Evolutionary conservation across 2,329 filamentous ascomycete species (phyloP).

Genomic region (Colletotrichum lindemuthianum): DNA sequence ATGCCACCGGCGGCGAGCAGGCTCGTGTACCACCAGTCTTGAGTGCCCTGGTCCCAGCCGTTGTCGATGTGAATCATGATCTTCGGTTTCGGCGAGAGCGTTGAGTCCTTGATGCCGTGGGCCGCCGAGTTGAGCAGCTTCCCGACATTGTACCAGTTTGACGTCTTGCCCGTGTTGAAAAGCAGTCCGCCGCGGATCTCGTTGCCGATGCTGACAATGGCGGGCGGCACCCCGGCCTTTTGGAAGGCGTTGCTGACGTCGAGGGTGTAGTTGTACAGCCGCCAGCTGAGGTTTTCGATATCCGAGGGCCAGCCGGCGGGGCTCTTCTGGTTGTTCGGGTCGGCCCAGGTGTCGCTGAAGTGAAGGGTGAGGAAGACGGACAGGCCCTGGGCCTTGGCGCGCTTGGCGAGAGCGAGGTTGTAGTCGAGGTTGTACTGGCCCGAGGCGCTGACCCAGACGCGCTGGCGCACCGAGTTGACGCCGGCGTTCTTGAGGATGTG

Average conservation of each 20-base stretch:
- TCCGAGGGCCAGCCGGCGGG: constrained; percentile 72
- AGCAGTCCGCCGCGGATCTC: constrained; percentile 76
- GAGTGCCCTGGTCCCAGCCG: constrained; percentile 76
- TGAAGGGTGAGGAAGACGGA: constrained; percentile 72
- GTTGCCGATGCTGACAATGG: constrained; percentile 77
- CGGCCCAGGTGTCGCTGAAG: constrained; percentile 77
- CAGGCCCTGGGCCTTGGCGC: constrained; percentile 71
- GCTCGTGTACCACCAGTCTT: constrained; percentile 72
- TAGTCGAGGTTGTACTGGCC: constrained; percentile 76
- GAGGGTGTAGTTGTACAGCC: constrained; percentile 76
- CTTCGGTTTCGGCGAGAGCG: constrained; percentile 65
- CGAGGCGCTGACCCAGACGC: constrained; percentile 76
- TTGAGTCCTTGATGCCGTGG: constrained; percentile 72
- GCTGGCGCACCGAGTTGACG: constrained; percentile 76
- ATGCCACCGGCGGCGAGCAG: constrained; percentile 64
- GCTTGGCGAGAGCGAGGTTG: constrained; percentile 73
- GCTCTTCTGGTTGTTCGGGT: constrained; percentile 69
- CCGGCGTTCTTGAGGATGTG: constrained; percentile 69
- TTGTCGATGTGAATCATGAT: constrained; percentile 82
- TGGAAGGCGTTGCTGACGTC: constrained; percentile 70
- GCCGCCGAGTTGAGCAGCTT: constrained; percentile 71
- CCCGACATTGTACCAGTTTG: constrained; percentile 68
- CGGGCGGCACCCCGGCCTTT: constrained; percentile 61
- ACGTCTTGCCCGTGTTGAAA: constrained; percentile 69
- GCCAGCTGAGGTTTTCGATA: constrained; percentile 67